A percentile compares a stretch with the other conserved stretches of the same genome.
phyloP scores from a whole-genome alignment of 2,329 filamentous ascomycete genomes.

The Pseudogymnoascus sp. region DNA sequence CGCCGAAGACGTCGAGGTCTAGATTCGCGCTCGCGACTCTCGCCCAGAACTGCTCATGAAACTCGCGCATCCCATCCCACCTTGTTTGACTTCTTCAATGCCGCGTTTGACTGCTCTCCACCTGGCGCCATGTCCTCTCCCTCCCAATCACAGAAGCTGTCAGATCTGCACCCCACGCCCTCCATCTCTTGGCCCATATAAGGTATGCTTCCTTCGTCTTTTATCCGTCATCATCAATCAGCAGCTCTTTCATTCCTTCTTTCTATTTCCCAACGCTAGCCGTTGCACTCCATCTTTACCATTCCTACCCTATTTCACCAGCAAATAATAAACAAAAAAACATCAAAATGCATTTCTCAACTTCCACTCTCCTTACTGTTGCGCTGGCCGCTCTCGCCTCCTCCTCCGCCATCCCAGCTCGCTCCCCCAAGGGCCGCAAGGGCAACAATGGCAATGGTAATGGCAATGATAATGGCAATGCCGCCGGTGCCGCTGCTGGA shows the following conservation, averaged over 20 bases:
- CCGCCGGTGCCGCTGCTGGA: background rate
- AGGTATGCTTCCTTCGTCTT: background rate
- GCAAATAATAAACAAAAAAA: background rate
- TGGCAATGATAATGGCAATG: background rate
- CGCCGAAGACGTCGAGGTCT: background rate
- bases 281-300: background rate
- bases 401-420: background rate
- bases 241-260: background rate
- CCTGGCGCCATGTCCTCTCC: background rate
- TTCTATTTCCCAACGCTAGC: background rate
- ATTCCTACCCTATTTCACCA: background rate
- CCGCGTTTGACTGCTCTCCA: background rate
- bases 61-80: background rate
- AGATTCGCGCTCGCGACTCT: background rate
- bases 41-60: background rate
- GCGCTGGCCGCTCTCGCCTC: conserved; percentile 5
- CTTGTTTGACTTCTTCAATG: background rate
- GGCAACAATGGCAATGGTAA: background rate
- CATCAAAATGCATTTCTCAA: background rate
- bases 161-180: background rate
- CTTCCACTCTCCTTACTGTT: background rate
- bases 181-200: conserved; percentile 5
- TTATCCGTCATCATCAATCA: background rate
- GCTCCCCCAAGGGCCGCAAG: background rate
- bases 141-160: background rate